Percentiles rank a stretch among this genome's conserved stretches.
phyloP scores from a whole-genome alignment of 331 rosid genomes.

The Malus hybrid region DNA sequence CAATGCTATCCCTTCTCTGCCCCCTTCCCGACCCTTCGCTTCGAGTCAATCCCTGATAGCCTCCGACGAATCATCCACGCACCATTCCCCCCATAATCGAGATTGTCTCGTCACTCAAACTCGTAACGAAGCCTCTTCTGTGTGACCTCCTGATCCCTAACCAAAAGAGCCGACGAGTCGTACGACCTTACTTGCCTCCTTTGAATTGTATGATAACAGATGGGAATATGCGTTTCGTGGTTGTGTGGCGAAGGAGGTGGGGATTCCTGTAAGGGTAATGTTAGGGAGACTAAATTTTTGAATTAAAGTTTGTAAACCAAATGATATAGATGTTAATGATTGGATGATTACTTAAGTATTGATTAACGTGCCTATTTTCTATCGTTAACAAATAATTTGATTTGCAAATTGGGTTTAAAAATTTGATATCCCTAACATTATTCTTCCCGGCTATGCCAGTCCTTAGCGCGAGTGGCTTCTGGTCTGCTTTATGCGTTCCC shows the following conservation, averaged over 20 bases:
- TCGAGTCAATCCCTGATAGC: slow-evolving; percentile 22
- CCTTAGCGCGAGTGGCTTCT: not conserved
- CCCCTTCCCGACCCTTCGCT: slow-evolving; percentile 8
- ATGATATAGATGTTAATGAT: too few relatives aligned
- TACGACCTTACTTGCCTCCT: not conserved
- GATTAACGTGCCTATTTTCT: too few relatives aligned
- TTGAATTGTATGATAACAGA: not conserved
- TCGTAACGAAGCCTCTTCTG: not conserved
- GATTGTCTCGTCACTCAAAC: not conserved
- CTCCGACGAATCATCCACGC: not conserved
- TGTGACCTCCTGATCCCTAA: not conserved
- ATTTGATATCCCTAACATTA: too few relatives aligned
- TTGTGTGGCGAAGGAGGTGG: not conserved
- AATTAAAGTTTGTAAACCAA: too few relatives aligned
- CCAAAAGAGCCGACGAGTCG: not conserved
- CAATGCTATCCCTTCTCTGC: slow-evolving; percentile 2
- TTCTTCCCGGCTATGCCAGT: not conserved
- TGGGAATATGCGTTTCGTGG: not conserved
- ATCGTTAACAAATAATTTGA: too few relatives aligned
- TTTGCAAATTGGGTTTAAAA: too few relatives aligned
- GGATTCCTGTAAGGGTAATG: not conserved
- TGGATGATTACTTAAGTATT: too few relatives aligned
- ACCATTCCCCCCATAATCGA: not conserved
- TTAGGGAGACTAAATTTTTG: too few relatives aligned
- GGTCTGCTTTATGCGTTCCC: not conserved